Evolutionary conservation across 1,284 basidiomycete species (phyloP), one percentile per base, ranked within the genome.

Genomic region (Mycena citricolor): DNA sequence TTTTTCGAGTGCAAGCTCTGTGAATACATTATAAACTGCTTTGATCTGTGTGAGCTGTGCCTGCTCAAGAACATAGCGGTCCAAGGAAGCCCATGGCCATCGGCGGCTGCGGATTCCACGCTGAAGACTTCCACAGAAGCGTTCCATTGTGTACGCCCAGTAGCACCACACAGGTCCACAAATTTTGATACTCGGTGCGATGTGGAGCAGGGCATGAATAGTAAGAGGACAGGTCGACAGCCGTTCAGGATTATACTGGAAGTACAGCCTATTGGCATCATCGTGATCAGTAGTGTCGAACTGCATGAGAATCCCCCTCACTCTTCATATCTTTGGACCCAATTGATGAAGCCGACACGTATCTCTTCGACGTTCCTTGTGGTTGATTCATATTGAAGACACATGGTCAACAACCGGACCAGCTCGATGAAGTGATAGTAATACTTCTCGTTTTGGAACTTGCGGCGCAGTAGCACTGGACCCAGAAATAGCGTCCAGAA

Each of bases 301-400:
- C 32, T 11, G 22, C 19, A 24, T 48, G 12, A 2, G 17, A 12
- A 39, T 42, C 39, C n/a, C n/a, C n/a, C 55, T 8, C 39, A 74
- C 74, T 44, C 37, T 57, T 77, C 71, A 50, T 71, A 77, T 6
- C 64, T 43, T 28, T 56, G 4, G 0, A 76, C 72, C 73, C 73
- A 77, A 4, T 48, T 12, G 0, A 56, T 49, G 40, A 76, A 68
- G 0, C 67, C 67, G 2, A 32, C 14, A 1, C 61, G 42, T 1
- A 77, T 31, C 3, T 44, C 30, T 0, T 57, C 43, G 8, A 74
- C 54, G 12, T 76, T 66, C 0, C 49, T 54, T 0, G 42, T 12
- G 0, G 60, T 59, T n/a, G 74, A 57, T 41, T 69, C 61, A 38
- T 71, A 71, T 39, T 71, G 57, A 1, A 76, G 59, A 43, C 73